These are phyloP conservation scores for Coemansia sp. DNA, from an alignment of 192 early-diverging fungal species.

Conservation along the genomic window DNA sequence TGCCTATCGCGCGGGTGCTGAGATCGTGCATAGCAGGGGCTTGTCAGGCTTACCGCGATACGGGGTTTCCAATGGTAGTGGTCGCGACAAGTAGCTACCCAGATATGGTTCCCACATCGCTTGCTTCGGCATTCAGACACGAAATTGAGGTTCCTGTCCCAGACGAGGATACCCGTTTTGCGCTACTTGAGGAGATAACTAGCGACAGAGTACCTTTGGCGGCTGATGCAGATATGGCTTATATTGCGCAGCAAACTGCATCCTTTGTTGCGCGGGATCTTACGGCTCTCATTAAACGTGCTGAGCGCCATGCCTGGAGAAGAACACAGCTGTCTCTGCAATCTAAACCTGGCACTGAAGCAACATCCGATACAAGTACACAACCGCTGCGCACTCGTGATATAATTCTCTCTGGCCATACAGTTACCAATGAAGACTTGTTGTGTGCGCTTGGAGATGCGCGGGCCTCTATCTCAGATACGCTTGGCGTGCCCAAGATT, in stretches of 20 bases:
- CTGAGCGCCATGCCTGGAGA: conserved; percentile 64
- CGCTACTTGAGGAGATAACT: conserved; percentile 63
- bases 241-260: conserved; percentile 88
- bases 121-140: conserved; percentile 78
- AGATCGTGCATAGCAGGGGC: conserved; percentile 30
- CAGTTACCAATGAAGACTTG: conserved; percentile 78
- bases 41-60: conserved; percentile 32
- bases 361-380: neutral
- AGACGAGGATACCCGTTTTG: conserved; percentile 63
- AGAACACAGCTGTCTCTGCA: conserved; percentile 32
- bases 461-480: conserved; percentile 81
- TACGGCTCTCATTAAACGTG: conserved; percentile 69
- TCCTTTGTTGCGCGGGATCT: conserved; percentile 87
- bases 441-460: conserved; percentile 75
- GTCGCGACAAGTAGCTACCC: conserved; percentile 75
- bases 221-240: conserved; percentile 71
- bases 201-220: conserved; percentile 55
- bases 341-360: neutral
- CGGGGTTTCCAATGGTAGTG: conserved; percentile 73
- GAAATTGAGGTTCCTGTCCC: conserved; percentile 74
- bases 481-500: conserved; percentile 96
- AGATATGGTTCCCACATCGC: conserved; percentile 74
- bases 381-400: conserved; percentile 43
- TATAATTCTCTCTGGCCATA: conserved; percentile 67
- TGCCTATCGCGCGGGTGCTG: conserved; percentile 48